Evolutionary conservation across 2,329 filamentous ascomycete genomes (phyloP), one percentile per base, ranked within the genome.

Genomic region (Coniella lustricola): DNA sequence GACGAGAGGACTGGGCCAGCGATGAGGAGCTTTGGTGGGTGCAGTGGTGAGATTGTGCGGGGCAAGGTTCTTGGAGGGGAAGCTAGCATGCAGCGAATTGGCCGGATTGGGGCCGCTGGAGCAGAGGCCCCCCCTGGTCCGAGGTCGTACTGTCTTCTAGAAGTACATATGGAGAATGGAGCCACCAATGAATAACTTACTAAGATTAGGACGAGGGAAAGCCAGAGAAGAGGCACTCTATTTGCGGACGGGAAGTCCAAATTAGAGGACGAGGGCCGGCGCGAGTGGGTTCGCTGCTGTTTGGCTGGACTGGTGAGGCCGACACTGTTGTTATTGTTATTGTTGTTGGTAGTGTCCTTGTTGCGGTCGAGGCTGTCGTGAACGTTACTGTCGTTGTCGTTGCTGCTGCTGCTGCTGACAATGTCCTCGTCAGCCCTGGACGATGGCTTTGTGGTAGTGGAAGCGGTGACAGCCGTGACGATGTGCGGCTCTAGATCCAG

Each of bases 211-310:
- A 61, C 44, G 37, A 64, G 41, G 46, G 64, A 56, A 21, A 56
- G 51, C 18, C 62, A 65, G 44, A 60, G 56, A 35, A 64, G 49
- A 49, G 59, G 60, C 34, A 64, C 47, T 32, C 63, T 44, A 33
- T 58, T 58, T 41, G 58, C 46, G 32, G 32, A 35, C 34, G 51
- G 50, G 25, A 42, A 37, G 13, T 48, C 32, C 14, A 44, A 10
- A 14, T 42, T 3, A 9, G 46, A 43, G 12, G 39, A 25, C 4
- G 50, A 46, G 35, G 44, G 43, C 20, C 40, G 36, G 34, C 37
- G 38, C 25, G 31, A 42, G 49, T 20, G 25, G 34, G 22, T 44
- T 31, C 44, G 25, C 36, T 48, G 49, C 5, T 29, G 25, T 29
- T 29, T 29, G 34, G 46, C 44, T 45, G 51, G 34, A 43, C 53